A percentile compares a stretch with the other conserved stretches of the same genome.
Evolutionary conservation across 345 rosid genomes (phyloP).

Genomic region (Aegle marmelos): DNA sequence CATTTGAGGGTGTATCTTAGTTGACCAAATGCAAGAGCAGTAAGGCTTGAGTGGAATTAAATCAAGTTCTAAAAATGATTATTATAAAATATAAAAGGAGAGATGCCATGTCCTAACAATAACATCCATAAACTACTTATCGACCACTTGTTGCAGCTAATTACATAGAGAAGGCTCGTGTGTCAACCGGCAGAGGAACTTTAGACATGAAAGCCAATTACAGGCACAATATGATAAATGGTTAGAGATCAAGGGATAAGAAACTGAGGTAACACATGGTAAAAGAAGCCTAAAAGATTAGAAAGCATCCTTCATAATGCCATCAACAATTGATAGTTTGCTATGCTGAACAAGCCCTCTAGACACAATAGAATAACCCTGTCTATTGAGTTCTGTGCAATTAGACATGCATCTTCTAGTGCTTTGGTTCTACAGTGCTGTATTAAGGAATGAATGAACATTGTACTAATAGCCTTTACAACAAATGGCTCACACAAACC

Average conservation of each 20-base stretch:
- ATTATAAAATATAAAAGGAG: neutral
- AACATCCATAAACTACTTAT: neutral
- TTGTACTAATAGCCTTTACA: neutral
- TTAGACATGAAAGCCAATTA: neutral
- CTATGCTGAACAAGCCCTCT: neutral
- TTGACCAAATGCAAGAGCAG: neutral
- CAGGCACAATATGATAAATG: neutral
- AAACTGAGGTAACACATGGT: neutral
- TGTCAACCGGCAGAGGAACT: neutral
- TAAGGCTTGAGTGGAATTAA: neutral
- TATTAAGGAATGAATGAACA: neutral
- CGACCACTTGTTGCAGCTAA: neutral
- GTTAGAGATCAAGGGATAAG: neutral
- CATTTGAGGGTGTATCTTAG: neutral
- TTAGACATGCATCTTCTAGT: neutral
- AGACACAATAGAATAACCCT: neutral
- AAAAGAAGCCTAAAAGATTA: neutral
- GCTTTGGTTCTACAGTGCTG: neutral
- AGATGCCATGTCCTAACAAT: neutral
- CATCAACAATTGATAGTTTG: neutral
- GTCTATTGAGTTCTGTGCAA: neutral
- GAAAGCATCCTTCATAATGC: neutral
- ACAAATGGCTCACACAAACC: neutral
- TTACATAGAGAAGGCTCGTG: neutral
- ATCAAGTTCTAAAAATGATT: neutral